A percentile compares a stretch with the other conserved stretches of the same genome.
phyloP scores from a whole-genome alignment of 805 yeast species.

The Pichia kluyveri region DNA sequence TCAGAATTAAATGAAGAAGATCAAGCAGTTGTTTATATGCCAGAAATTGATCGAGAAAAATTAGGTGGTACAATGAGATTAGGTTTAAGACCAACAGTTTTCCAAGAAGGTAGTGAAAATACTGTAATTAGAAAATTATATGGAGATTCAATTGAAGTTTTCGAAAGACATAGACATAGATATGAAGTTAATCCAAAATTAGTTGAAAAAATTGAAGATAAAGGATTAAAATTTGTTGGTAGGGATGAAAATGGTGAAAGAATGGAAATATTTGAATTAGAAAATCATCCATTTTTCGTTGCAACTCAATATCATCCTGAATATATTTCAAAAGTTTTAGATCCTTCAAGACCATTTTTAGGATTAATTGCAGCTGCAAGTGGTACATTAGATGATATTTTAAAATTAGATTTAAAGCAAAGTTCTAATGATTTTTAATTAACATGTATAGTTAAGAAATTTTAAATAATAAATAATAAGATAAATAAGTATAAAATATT shows the following conservation, averaged over 20 bases:
- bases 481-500: background rate
- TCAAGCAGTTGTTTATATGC: conserved; percentile 91
- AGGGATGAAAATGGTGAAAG: conserved; percentile 84
- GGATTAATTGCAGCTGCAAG: conserved; percentile 94
- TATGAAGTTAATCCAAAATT: conserved; percentile 91
- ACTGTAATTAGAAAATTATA: conserved; percentile 69
- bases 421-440: conserved; percentile 24
- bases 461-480: too few species aligned
- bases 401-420: conserved; percentile 31
- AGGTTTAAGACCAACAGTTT: conserved; percentile 85
- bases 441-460: background rate
- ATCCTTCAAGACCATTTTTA: conserved; percentile 92
- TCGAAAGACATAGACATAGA: conserved; percentile 97
- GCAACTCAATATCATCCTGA: conserved; percentile 99
- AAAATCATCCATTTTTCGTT: conserved; percentile 81
- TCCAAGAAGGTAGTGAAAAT: conserved; percentile 51
- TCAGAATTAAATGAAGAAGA: conserved; percentile 50
- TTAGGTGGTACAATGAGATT: conserved; percentile 99
- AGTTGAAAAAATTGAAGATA: conserved; percentile 57
- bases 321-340: conserved; percentile 90
- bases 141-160: conserved; percentile 57
- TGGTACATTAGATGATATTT: conserved; percentile 65
- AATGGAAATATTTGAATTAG: conserved; percentile 89
- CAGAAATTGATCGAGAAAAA: conserved; percentile 91
- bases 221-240: conserved; percentile 86